phyloP scores from a whole-genome alignment of 345 rosid species.

The Pseudoturritis turrita region DNA sequence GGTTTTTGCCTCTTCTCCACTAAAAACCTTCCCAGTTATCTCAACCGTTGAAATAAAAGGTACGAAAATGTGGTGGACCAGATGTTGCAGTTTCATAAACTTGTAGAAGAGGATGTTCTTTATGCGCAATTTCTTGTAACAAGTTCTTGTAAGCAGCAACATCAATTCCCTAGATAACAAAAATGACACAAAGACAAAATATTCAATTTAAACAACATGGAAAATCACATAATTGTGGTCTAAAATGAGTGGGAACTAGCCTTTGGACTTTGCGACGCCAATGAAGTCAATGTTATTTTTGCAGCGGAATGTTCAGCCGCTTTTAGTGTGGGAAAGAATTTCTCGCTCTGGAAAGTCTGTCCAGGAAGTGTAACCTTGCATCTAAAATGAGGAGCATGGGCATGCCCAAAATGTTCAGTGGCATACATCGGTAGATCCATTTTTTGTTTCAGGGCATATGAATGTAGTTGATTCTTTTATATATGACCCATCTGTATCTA shows the following conservation, averaged over 20 bases:
- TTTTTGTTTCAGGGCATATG: conserved; percentile 38
- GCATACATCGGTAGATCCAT: conserved; percentile 37
- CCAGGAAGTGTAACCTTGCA: conserved; percentile 41
- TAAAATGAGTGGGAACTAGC: background rate
- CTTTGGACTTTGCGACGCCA: conserved; percentile 31
- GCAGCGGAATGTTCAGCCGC: conserved; percentile 55
- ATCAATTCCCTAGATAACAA: conserved; percentile 31
- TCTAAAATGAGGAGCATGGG: conserved; percentile 46
- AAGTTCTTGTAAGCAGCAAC: conserved; percentile 47
- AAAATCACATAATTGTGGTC: background rate
- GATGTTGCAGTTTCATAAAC: conserved; percentile 27
- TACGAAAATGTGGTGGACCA: conserved; percentile 41
- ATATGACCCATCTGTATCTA: background rate
- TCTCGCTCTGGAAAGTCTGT: conserved; percentile 32
- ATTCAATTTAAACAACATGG: background rate
- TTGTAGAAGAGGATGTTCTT: conserved; percentile 32
- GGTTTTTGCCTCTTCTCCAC: conserved; percentile 38
- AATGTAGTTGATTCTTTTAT: conserved; percentile 38
- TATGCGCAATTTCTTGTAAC: conserved; percentile 48
- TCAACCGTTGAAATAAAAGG: conserved; percentile 43
- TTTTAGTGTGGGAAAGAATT: conserved; percentile 39
- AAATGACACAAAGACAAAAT: background rate
- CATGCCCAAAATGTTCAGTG: conserved; percentile 45
- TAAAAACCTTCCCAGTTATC: conserved; percentile 32
- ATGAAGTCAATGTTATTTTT: conserved; percentile 38